Base-by-base conservation (phyloP, 1,139 yeast species). In the Taiozyma sp. region DNA sequence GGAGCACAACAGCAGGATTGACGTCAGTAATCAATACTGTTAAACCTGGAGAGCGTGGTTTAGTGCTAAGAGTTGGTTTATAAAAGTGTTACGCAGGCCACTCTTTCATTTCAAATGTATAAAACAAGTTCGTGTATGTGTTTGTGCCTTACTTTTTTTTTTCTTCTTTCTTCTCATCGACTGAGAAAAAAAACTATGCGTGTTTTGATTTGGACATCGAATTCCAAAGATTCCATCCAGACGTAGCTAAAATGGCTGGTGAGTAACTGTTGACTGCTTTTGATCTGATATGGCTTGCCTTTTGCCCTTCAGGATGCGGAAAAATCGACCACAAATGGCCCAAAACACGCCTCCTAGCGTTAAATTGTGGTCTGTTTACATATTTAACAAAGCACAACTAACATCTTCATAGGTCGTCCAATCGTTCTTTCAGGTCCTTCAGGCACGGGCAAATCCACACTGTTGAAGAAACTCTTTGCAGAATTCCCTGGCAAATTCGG, bases 341-440 rank as follows among this genome's bases (percentile, higher is more conserved):
- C 8, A 32, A 32, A n/a, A 32, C 36, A 32, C 19, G 8, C 36
- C 14, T 32, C n/a, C 36, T 8, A 8, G n/a, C 36, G 7, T 8
- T 23, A 16, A n/a, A 32, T 32, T 32, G 36, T 32, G 36, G 36
- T 32, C 36, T 32, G 36, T 32, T 32, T 32, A n/a, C 19, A 13
- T 32, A 14, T 32, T 32, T 14, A 8, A n/a, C 36, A n/a, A 6
- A n/a, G 19, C 7, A 14, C 19, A n/a, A 32, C 36, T 22, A 38
- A 16, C 14, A 19, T 24, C 9, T 67, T 34, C 10, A 39, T 64
- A 68, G 76, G 79, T 55, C 84, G 96, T 72, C 98, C 98, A 52
- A 86, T 93, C 60, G 98, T 93, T 57, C 81, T 93, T 57, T 91
- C 97, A 43, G 99, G 99, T 57, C 99, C 99, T 50, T 89, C 97